Evolutionary conservation across 2,329 filamentous ascomycete genomes (phyloP).

Genomic region (Whalleya microplaca): DNA sequence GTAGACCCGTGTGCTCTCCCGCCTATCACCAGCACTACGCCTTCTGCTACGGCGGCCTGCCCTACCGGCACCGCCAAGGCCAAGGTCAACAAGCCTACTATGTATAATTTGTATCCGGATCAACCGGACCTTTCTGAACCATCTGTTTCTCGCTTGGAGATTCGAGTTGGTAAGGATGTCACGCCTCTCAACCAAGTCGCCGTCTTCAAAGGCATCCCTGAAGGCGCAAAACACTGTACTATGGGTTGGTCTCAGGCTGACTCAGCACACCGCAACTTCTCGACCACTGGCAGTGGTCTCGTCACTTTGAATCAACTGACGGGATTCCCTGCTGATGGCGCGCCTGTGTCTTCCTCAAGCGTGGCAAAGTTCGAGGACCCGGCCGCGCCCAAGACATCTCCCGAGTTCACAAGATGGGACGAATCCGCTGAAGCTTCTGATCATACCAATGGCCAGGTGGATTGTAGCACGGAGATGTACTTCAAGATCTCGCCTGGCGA

Average conservation of each 20-base stretch:
- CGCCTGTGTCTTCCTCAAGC: conserved; percentile 28
- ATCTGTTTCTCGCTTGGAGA: conserved; percentile 16
- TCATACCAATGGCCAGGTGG: conserved; percentile 30
- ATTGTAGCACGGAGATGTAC: conserved; percentile 35
- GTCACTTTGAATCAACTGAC: conserved; percentile 29
- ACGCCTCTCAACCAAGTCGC: conserved; percentile 37
- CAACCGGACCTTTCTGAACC: conserved; percentile 12
- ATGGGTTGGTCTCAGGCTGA: conserved; percentile 41
- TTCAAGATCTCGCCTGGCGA: conserved; percentile 31
- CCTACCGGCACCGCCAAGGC: conserved; percentile 1
- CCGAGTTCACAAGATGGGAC: conserved; percentile 40
- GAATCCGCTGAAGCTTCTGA: conserved; percentile 4
- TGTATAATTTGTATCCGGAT: conserved; percentile 29
- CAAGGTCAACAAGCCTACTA: conserved; percentile 24
- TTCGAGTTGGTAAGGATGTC: conserved; percentile 10
- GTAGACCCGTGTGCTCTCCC: conserved; percentile 18
- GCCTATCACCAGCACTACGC: conserved; percentile 1
- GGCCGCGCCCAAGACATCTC: conserved; percentile 13
- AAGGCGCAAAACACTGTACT: conserved; percentile 31
- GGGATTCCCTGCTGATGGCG: conserved; percentile 26
- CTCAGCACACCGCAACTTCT: conserved; percentile 42
- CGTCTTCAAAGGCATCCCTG: conserved; percentile 39
- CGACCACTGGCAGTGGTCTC: conserved; percentile 38
- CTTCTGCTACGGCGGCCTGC: conserved; percentile 10
- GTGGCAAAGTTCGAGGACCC: conserved; percentile 29